Conservation (phyloP, 2,329 filamentous ascomycete genomes). For the Fusarium tupiense region DNA sequence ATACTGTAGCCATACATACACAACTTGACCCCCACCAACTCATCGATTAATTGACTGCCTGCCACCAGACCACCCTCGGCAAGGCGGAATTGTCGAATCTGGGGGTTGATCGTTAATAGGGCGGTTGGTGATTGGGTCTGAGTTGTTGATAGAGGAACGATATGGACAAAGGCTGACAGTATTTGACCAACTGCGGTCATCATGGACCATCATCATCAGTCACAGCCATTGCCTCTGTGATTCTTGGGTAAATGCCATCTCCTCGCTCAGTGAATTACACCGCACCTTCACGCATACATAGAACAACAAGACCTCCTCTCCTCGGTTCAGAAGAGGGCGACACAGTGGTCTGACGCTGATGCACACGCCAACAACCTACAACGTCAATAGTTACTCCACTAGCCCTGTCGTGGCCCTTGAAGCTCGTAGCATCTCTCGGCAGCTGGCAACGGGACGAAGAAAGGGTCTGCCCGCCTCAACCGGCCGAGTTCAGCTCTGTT, state of each 20-base stretch:
- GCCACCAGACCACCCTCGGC: conserved; percentile 15
- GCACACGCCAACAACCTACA: conserved; percentile 37
- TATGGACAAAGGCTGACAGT: conserved; percentile 21
- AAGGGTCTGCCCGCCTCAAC: conserved; percentile 30
- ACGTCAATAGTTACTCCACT: conserved; percentile 33
- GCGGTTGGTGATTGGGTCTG: conserved; percentile 18
- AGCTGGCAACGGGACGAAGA: conserved; percentile 30
- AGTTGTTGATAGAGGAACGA: conserved; percentile 6
- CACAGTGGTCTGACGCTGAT: conserved; percentile 42
- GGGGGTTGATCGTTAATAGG: conserved; percentile 13
- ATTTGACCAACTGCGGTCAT: conserved; percentile 13
- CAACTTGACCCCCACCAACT: conserved; percentile 15
- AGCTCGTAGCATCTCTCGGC: conserved; percentile 36
- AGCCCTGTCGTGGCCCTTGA: conserved; percentile 26
- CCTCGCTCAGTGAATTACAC: neutral
- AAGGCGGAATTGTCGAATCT: conserved; percentile 16
- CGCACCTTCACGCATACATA: neutral
- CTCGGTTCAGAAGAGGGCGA: conserved; percentile 16
- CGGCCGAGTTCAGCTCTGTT: conserved; percentile 37
- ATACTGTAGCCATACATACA: neutral
- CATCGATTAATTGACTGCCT: conserved; percentile 11
- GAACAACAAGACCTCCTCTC: neutral
- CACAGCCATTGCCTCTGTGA: conserved; percentile 4
- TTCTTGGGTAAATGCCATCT: neutral
- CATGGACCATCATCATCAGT: neutral